These are phyloP conservation scores for Metahyphopichia silvanorum DNA, from an alignment of 805 yeast genomes.

Conservation along the genomic window DNA sequence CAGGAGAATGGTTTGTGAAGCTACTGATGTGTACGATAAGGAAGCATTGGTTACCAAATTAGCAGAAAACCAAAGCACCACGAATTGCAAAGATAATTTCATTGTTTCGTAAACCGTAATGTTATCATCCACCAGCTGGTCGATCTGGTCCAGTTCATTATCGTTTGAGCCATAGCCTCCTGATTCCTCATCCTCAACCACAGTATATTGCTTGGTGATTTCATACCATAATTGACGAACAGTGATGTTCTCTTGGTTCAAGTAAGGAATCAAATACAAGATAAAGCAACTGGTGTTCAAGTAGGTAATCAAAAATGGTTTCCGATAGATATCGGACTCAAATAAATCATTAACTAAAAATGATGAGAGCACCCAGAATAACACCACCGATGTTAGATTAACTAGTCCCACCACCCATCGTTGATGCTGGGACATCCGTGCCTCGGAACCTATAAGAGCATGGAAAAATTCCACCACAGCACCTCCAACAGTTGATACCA, in stretches of 20 bases:
- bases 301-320: conserved; percentile 92
- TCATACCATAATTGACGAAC: conserved; percentile 15
- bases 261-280: conserved; percentile 68
- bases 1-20: conserved; percentile 88
- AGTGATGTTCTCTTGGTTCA: conserved; percentile 24
- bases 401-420: conserved; percentile 78
- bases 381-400: conserved; percentile 69
- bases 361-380: conserved; percentile 89
- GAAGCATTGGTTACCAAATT: conserved; percentile 88
- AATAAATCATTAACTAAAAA: conserved; percentile 78
- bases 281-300: conserved; percentile 83
- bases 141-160: background rate
- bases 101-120: conserved; percentile 63
- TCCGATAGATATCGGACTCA: conserved; percentile 65
- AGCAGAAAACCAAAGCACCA: conserved; percentile 86
- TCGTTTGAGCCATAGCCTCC: background rate
- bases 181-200: conserved; percentile 1
- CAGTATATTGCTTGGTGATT: background rate
- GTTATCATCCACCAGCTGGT: conserved; percentile 7
- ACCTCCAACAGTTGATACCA: background rate
- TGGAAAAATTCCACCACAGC: conserved; percentile 2
- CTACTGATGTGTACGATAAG: conserved; percentile 84
- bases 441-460: conserved; percentile 19
- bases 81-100: conserved; percentile 72
- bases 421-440: conserved; percentile 25